Conservation (phyloP, 139 green algal genomes). For the Raphidocelis subcapitata region DNA sequence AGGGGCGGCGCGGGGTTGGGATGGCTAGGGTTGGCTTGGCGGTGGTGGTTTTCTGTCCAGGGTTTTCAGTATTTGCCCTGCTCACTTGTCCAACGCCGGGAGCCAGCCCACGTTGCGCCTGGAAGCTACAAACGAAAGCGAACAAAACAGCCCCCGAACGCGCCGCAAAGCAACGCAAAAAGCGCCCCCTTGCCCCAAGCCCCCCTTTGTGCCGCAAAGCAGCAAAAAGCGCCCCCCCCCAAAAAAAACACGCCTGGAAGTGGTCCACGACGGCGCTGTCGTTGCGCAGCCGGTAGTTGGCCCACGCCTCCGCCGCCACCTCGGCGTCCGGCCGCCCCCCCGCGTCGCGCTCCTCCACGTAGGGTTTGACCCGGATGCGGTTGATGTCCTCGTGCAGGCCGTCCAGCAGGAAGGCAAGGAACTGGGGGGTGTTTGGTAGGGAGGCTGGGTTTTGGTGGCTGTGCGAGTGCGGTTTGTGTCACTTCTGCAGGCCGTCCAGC, state of each 20-base stretch:
- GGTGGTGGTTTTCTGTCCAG: not conserved
- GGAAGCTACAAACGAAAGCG: too few species aligned
- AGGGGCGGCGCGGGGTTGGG: not conserved
- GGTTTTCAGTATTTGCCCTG: not conserved
- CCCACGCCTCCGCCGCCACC: constrained; percentile 81
- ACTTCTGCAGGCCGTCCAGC: too few species aligned
- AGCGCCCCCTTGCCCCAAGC: too few species aligned
- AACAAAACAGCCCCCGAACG: too few species aligned
- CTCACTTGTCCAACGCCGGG: too few species aligned
- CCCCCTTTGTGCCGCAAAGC: too few species aligned
- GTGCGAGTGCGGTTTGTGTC: too few species aligned
- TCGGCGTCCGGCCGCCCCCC: constrained; percentile 76
- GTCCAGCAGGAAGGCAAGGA: constrained; percentile 95
- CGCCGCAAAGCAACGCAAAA: too few species aligned
- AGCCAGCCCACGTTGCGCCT: too few species aligned
- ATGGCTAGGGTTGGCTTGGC: not conserved
- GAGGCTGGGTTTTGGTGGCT: too few species aligned
- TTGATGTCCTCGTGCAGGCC: constrained; percentile 98
- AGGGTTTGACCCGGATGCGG: constrained; percentile 88
- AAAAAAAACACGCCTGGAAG: constrained; percentile 58
- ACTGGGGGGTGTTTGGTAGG: too few species aligned
- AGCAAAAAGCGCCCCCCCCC: not conserved
- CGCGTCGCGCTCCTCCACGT: constrained; percentile 85
- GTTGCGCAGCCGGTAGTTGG: constrained; percentile 84
- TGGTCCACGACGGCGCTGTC: constrained; percentile 90